Percentiles rank a stretch among this genome's conserved stretches.
Conservation (phyloP, 257 asterid species). For the Phtheirospermum japonicum region DNA sequence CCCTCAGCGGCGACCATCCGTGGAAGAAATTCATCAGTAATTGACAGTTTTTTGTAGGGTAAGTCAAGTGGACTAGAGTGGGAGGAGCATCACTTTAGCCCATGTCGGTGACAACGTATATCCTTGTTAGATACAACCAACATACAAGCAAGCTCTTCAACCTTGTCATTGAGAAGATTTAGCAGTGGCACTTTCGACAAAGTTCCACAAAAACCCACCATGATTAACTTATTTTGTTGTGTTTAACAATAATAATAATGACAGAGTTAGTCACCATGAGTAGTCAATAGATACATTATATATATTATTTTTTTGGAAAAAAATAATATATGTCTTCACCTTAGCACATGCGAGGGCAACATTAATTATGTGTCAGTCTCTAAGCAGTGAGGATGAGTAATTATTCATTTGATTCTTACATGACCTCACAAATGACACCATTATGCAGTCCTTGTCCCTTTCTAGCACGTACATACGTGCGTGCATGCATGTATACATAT, state of each 20-base stretch:
- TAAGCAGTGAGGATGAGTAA: slow-evolving; percentile 73
- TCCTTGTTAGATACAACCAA: slow-evolving; percentile 53
- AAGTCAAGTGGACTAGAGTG: slow-evolving; percentile 32
- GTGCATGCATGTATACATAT: too few relatives aligned
- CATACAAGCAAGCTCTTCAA: slow-evolving; percentile 65
- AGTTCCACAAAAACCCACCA: slow-evolving; percentile 88
- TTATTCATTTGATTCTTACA: slow-evolving; percentile 59
- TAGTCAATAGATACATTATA: neutral
- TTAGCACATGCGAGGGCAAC: slow-evolving; percentile 99
- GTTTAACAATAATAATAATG: slow-evolving; percentile 19
- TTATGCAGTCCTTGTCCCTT: slow-evolving; percentile 94
- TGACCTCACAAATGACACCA: slow-evolving; percentile 88
- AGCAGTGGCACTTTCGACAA: slow-evolving; percentile 79
- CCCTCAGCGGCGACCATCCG: too few relatives aligned
- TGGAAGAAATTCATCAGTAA: too few relatives aligned
- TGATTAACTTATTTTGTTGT: slow-evolving; percentile 81
- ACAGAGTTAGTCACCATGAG: slow-evolving; percentile 2
- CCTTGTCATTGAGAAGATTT: slow-evolving; percentile 75
- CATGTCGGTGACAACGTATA: slow-evolving; percentile 37
- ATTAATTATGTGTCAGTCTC: slow-evolving; percentile 97
- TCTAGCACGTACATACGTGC: slow-evolving; percentile 58
- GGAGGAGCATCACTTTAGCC: slow-evolving; percentile 60
- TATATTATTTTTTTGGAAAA: neutral
- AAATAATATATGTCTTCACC: slow-evolving; percentile 36
- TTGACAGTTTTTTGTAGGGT: too few relatives aligned